Evolutionary conservation across 1,284 basidiomycete genomes (phyloP), one percentile per base, ranked within the genome.

Genomic region (Rhodotorula sp.): DNA sequence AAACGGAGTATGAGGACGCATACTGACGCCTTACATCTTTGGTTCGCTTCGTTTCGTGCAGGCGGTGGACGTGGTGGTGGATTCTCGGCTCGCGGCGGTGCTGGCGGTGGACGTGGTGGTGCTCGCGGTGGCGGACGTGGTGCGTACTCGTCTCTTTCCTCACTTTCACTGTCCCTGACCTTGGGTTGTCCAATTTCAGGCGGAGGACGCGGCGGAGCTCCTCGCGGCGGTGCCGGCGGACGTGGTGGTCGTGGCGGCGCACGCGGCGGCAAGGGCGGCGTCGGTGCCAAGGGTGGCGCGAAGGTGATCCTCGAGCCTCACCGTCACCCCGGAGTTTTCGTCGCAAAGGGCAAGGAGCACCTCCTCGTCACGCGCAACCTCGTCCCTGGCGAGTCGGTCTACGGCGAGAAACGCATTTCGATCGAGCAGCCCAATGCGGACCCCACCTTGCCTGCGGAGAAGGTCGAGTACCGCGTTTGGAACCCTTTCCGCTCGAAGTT

Each of bases 401-500:
- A 99, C 81, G 96, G 95, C 76, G 95, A 99, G 83, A 99, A 99
- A 80, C 78, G 81, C 61, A 81, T 82, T 71, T 77, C 78, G 47
- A 80, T 82, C 68, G 85, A 83, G 91, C 94, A 82, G 86, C 88
- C 59, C 85, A 57, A 40, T 31, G 62, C 72, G 24, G 65, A 64
- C 62, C 68, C 95, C 76, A 89, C 92, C 15, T 87, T 87, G 8
- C 87, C 85, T 59, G 85, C 87, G 68, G 89, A 90, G 60, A 99
- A 99, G 84, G 86, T 89, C 77, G 95, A 99, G 82, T 99, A 98
- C 83, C 87, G 95, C 71, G 96, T 99, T 47, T 99, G 95, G 95
- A 99, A 99, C 84, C 96, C 95, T 67, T 99, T 99, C 88, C 87
- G 96, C 76, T 89, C 87, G 80, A 99, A 99, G 86, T 83, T 99